phyloP scores from a whole-genome alignment of 2,329 filamentous ascomycete species.

The Ilyonectria mors-panacis region DNA sequence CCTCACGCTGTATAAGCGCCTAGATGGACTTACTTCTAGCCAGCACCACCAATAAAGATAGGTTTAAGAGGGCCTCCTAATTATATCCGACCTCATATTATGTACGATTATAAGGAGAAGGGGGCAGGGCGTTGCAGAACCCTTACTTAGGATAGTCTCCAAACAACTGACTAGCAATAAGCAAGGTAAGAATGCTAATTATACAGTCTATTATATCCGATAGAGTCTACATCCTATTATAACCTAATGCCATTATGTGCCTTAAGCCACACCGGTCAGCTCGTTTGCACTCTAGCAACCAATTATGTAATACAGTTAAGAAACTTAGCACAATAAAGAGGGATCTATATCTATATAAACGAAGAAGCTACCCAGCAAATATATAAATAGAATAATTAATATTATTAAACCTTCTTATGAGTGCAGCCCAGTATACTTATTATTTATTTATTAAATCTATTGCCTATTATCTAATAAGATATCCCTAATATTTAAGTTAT shows the following conservation, averaged over 20 bases:
- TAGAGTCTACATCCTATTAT: background rate
- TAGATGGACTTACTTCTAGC: background rate
- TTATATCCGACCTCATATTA: background rate
- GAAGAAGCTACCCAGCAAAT: background rate
- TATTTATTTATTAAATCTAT: background rate
- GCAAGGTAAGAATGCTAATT: background rate
- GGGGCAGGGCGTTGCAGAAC: background rate
- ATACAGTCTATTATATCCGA: background rate
- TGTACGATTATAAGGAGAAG: background rate
- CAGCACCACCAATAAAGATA: background rate
- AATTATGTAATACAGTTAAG: background rate
- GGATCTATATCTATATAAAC: conserved; percentile 2
- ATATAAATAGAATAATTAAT: background rate
- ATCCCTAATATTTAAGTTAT: conserved; percentile 2
- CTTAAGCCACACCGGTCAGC: background rate
- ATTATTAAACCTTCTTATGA: too few species aligned
- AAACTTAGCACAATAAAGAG: background rate
- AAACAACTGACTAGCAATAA: background rate
- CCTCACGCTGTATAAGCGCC: background rate
- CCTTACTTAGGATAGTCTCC: conserved; percentile 7
- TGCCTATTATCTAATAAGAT: conserved; percentile 2
- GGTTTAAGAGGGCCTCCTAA: conserved; percentile 9
- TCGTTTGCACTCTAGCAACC: background rate
- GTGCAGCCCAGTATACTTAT: background rate
- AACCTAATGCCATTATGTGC: background rate